Evolutionary conservation across 2,329 filamentous ascomycete genomes (phyloP).

Genomic region (Bipolaris oryzae): DNA sequence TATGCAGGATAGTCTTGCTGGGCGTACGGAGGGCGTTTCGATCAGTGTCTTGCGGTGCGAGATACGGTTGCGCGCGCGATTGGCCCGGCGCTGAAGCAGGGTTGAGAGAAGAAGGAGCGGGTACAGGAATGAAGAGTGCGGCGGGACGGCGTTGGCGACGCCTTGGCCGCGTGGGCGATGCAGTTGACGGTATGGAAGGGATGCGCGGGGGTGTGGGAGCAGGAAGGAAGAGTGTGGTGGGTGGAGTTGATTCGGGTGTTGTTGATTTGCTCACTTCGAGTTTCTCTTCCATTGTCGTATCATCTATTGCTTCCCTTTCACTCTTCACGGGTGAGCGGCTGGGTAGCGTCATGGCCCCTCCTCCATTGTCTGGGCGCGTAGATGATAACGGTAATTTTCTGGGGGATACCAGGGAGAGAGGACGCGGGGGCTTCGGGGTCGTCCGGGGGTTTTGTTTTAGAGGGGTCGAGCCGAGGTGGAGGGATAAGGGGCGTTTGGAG

Average conservation of each 20-base stretch:
- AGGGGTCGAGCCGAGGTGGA: not conserved
- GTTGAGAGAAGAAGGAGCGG: not conserved
- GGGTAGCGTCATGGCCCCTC: not conserved
- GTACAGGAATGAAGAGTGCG: not conserved
- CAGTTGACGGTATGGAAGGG: no score
- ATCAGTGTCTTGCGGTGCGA: slow-evolving; percentile 4
- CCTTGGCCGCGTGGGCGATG: no score
- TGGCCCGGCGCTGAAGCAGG: no score
- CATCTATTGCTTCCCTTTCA: no score
- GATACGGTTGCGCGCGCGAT: no score
- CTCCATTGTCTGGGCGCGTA: not conserved
- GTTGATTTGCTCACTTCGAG: no score
- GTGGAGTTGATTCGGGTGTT: no score
- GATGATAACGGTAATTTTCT: not conserved
- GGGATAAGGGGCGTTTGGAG: not conserved
- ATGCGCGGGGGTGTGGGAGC: no score
- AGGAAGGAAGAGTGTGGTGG: no score
- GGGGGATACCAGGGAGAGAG: not conserved
- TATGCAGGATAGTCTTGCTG: slow-evolving; percentile 28
- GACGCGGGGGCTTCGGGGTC: not conserved
- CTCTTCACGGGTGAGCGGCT: no score
- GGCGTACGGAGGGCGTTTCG: slow-evolving; percentile 28
- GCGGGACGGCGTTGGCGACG: no score
- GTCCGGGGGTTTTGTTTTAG: not conserved
- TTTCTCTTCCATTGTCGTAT: no score